Evolutionary conservation across 2,329 filamentous ascomycete species (phyloP), one percentile per base, ranked within the genome.

Genomic region (Daldinia eschscholtzii): DNA sequence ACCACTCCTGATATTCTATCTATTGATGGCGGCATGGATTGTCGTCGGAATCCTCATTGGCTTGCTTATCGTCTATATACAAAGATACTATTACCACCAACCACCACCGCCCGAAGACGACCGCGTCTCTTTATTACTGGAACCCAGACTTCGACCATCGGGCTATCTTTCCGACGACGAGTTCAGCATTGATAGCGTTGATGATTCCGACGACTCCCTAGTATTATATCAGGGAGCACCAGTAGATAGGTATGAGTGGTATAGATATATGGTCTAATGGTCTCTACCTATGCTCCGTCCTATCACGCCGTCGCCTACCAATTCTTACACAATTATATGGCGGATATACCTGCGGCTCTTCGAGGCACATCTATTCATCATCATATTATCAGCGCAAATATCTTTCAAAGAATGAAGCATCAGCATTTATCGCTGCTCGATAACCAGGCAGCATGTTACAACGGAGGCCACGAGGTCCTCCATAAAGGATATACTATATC

Each of bases 121-220:
- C 18, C 30, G 30, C 13, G 55, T 48, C 4, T 10, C 23, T 2
- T 56, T 57, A n/a, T 1, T 42, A 6, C 28, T 10, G 7, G 18
- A 3, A 4, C 0, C 5, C 2, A 15, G 10, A 13, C n/a, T 7
- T 3, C 30, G 5, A 37, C 12, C 7, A 15, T 56, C 33, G 1
- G 53, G 23, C 12, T 67, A 67, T 35, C 4, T 23, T 4, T 61
- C 59, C 10, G 59, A 67, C 13, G 55, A 64, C 7, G 64, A 67
- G 18, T 9, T 48, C 6, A 52, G 35, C 20, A 30, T 39, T 3
- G 18, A 23, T 28, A 23, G 18, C 2, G 48, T 59, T 12, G 37
- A 18, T 33, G 23, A 30, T 20, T 55, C 58, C 46, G 58, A 48
- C 13, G n/a, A 33, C 1, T 44, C 30, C 10, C 30, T 55, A 10